Evolutionary conservation across 208 protist species (phyloP), one percentile per base, ranked within the genome.

Genomic region (Leishmania mexicana): DNA sequence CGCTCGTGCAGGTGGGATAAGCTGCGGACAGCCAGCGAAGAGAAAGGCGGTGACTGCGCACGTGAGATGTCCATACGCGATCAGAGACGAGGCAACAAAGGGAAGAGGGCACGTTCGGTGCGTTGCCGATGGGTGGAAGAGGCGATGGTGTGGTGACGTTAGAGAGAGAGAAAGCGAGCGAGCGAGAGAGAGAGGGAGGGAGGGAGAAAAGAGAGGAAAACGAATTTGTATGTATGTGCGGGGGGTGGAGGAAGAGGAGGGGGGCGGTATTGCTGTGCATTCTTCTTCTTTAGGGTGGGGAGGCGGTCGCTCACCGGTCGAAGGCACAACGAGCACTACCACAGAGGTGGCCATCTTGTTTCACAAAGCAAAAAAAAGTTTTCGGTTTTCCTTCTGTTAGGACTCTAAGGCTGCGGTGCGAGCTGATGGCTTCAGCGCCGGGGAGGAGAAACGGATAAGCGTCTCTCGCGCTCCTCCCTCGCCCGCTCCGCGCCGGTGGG

Each of bases 131-230:
- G 10, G 19, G 38, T 13, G 11, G 68, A 73, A 51, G 68, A 73
- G 38, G n/a, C 60, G 60, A 67, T 21, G 40, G 24, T 47, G 42
- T 73, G 21, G 40, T 31, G 38, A 51, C 68, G 42, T 57, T 76
- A 77, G 74, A 62, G 28, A 62, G 17, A 58, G 54, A 58, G 5
- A 31, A 24, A 13, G 28, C 76, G 76, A 62, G 28, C n/a, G 17
- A 58, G 54, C 2, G 5, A 31, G 57, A 13, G 28, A 77, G 76
- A 49, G 40, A 72, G 57, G 80, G 70, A 76, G 35, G 79, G 45
- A 58, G 77, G 17, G 19, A 65, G 40, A 21, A 35, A 67, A 42
- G 51, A 60, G 49, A 57, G 19, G 28, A 19, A 13, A 76, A 45
- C n/a, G 31, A 0, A 45, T 57, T 11, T 75, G 53, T 75, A 21